Evolutionary conservation across 805 yeast species (phyloP).

Genomic region (Pichia nanzhaoensis): DNA sequence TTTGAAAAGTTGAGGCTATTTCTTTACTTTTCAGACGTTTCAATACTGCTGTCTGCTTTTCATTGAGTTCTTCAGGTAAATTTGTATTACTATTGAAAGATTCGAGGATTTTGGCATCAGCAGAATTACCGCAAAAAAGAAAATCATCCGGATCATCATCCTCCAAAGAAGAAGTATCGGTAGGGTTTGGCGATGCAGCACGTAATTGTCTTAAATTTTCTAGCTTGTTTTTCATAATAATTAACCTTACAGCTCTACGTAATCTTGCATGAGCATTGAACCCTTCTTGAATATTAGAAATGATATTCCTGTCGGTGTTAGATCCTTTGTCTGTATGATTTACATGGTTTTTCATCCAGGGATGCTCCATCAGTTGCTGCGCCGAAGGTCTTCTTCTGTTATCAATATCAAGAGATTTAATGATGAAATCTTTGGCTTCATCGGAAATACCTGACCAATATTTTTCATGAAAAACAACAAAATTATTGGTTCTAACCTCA

Average conservation of each 20-base stretch:
- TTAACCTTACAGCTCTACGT: constrained; percentile 79
- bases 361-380: constrained; percentile 53
- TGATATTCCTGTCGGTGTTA: constrained; percentile 44
- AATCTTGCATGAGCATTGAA: constrained; percentile 81
- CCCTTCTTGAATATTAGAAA: constrained; percentile 73
- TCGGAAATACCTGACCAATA: constrained; percentile 80
- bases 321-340: constrained; percentile 9
- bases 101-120: constrained; percentile 37
- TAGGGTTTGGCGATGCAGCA: constrained; percentile 34
- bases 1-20: constrained; percentile 27
- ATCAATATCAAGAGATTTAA: constrained; percentile 60
- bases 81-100: constrained; percentile 17
- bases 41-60: background rate
- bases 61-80: background rate
- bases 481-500: constrained; percentile 67
- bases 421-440: constrained; percentile 75
- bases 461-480: constrained; percentile 78
- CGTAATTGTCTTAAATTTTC: constrained; percentile 59
- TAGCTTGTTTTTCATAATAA: constrained; percentile 74
- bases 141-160: constrained; percentile 30
- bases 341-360: constrained; percentile 60
- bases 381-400: constrained; percentile 69
- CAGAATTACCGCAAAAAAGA: constrained; percentile 29
- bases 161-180: constrained; percentile 15
- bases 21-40: constrained; percentile 20